These are phyloP conservation scores for Cerioporus squamosus DNA, from an alignment of 1,284 basidiomycete species.

Conservation along the genomic window DNA sequence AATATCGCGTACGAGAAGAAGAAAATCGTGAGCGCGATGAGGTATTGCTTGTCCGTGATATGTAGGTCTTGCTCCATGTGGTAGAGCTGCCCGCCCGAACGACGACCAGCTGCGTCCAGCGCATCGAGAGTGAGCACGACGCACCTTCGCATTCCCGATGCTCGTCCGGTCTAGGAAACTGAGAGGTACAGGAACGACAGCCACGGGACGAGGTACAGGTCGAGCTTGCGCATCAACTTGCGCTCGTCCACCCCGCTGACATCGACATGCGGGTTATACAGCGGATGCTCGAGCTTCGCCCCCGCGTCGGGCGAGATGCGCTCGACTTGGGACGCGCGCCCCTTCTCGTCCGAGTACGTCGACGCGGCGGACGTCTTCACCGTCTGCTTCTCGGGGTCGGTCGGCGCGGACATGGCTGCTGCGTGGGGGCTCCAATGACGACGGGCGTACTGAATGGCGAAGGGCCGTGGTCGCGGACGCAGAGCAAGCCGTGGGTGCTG, in stretches of 20 bases:
- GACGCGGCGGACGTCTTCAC: slow-evolving; percentile 10
- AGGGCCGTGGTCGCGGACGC: not conserved
- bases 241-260: slow-evolving; percentile 61
- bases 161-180: slow-evolving; percentile 80
- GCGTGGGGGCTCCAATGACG: not conserved
- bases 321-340: slow-evolving; percentile 20
- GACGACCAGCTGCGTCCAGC: not conserved
- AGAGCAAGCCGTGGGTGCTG: slow-evolving; percentile 1
- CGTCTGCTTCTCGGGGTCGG: slow-evolving; percentile 17
- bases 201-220: slow-evolving; percentile 69
- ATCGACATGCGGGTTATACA: slow-evolving; percentile 59
- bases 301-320: slow-evolving; percentile 22
- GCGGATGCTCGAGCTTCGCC: slow-evolving; percentile 11
- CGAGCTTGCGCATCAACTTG: slow-evolving; percentile 68
- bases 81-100: slow-evolving; percentile 51
- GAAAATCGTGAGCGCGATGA: slow-evolving; percentile 65
- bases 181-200: slow-evolving; percentile 75
- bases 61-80: slow-evolving; percentile 55
- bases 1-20: slow-evolving; percentile 70
- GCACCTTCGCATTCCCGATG: slow-evolving; percentile 80
- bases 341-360: slow-evolving; percentile 33
- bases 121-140: slow-evolving; percentile 1
- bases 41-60: slow-evolving; percentile 66
- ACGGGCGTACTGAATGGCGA: slow-evolving; percentile 4
- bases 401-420: slow-evolving; percentile 4